A percentile compares a stretch with the other conserved stretches of the same genome.
Conservation (phyloP, 164 flowering plant genomes). For the Taxillus chinensis region DNA sequence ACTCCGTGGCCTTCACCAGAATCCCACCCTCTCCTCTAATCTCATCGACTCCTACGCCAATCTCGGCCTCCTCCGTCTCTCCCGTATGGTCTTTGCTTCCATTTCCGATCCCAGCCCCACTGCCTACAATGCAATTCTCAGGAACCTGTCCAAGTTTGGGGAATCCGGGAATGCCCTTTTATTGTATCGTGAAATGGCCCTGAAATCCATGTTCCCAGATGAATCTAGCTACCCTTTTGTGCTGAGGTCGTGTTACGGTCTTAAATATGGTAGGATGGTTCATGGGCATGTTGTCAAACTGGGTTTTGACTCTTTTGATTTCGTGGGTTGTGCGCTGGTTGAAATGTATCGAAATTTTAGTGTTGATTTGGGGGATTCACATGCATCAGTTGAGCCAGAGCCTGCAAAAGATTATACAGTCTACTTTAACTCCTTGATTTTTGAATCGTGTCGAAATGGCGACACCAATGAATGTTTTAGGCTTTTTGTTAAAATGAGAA, state of each 20-base stretch:
- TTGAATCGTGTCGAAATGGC: conserved; percentile 17
- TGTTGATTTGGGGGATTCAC: conserved; percentile 5
- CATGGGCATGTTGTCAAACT: conserved; percentile 35
- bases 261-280: conserved; percentile 18
- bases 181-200: conserved; percentile 27
- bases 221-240: conserved; percentile 33
- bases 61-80: conserved; percentile 24
- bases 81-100: conserved; percentile 22
- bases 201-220: conserved; percentile 33
- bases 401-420: conserved; percentile 5
- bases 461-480: conserved; percentile 19
- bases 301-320: conserved; percentile 28
- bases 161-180: conserved; percentile 22
- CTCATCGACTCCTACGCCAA: conserved; percentile 33
- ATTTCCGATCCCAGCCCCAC: conserved; percentile 16
- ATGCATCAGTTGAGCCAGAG: conserved; percentile 12
- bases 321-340: conserved; percentile 20
- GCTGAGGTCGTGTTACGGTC: conserved; percentile 23
- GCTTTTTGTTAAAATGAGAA: conserved; percentile 27
- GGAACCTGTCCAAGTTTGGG: conserved; percentile 19
- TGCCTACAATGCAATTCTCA: conserved; percentile 21
- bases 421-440: conserved; percentile 21
- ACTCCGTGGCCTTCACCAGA: conserved; percentile 46
- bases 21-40: conserved; percentile 28
- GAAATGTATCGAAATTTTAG: conserved; percentile 18